These are phyloP conservation scores for Yamadazyma taylorii DNA, from an alignment of 1,139 yeast species.

Conservation along the genomic window DNA sequence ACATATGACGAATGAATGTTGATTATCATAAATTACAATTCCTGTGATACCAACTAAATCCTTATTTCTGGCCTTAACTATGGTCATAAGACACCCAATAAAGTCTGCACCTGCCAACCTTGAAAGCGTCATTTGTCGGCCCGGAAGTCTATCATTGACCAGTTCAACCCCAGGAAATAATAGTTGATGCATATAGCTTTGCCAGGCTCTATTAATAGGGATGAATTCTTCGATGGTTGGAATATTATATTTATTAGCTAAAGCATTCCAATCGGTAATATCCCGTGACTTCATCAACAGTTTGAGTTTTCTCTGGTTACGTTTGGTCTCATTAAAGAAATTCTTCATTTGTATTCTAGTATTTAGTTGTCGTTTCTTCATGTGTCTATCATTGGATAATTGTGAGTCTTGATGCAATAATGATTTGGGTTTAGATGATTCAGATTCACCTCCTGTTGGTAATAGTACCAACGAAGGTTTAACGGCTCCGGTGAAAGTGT, in stretches of 20 bases:
- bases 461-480: slow-evolving; percentile 50
- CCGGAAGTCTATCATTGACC: slow-evolving; percentile 20
- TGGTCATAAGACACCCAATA: slow-evolving; percentile 71
- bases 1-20: slow-evolving; percentile 68
- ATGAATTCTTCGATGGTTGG: slow-evolving; percentile 55
- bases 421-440: slow-evolving; percentile 17
- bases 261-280: slow-evolving; percentile 24
- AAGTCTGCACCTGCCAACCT: slow-evolving; percentile 80
- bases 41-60: slow-evolving; percentile 68
- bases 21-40: slow-evolving; percentile 85
- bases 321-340: slow-evolving; percentile 39
- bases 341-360: slow-evolving; percentile 48
- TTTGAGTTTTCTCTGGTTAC: slow-evolving; percentile 38
- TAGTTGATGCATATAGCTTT: slow-evolving; percentile 55
- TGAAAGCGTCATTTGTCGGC: slow-evolving; percentile 39
- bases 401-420: slow-evolving; percentile 17
- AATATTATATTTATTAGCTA: slow-evolving; percentile 37
- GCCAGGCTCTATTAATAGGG: slow-evolving; percentile 61
- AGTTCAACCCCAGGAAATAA: slow-evolving; percentile 32
- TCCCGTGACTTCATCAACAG: slow-evolving; percentile 23
- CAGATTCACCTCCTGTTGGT: slow-evolving; percentile 36
- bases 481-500: slow-evolving; percentile 57
- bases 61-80: slow-evolving; percentile 56
- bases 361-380: slow-evolving; percentile 22
- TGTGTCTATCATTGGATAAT: slow-evolving; percentile 8